phyloP scores from a whole-genome alignment of 768 basidiomycete species.

The Chalciporus piperatus region DNA sequence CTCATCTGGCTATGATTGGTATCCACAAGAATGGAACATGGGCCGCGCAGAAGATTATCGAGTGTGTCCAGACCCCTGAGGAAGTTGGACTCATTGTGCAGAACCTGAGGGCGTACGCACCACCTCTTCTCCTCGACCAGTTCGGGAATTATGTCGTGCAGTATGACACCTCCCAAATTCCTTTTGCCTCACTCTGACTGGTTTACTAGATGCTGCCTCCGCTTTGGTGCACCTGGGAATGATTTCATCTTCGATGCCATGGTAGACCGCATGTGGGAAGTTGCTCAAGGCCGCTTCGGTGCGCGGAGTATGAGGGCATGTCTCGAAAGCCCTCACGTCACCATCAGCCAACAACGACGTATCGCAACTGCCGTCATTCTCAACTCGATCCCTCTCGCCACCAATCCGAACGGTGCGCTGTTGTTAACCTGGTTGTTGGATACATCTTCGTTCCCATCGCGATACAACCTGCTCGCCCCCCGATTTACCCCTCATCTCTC shows the following conservation, averaged over 20 bases:
- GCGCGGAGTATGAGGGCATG: constrained; percentile 98
- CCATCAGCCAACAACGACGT: constrained; percentile 87
- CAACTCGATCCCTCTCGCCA: constrained; percentile 96
- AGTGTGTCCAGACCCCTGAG: constrained; percentile 85
- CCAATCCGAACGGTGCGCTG: constrained; percentile 95
- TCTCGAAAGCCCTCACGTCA: constrained; percentile 87
- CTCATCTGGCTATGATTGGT: constrained; percentile 95
- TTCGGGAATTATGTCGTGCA: constrained; percentile 93
- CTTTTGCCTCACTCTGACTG: constrained; percentile 1
- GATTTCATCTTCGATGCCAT: constrained; percentile 99
- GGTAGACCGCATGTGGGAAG: constrained; percentile 97
- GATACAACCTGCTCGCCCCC: constrained; percentile 90
- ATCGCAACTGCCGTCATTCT: constrained; percentile 92
- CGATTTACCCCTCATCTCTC: constrained; percentile 96
- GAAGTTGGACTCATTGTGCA: constrained; percentile 83
- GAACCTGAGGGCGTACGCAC: constrained; percentile 86
- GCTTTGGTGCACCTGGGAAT: constrained; percentile 85
- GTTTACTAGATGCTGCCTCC: constrained; percentile 73
- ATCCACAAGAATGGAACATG: constrained; percentile 99
- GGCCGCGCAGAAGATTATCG: constrained; percentile 99
- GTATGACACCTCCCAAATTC: constrained; percentile 44
- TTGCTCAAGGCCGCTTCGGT: constrained; percentile 96
- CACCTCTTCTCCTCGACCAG: constrained; percentile 90
- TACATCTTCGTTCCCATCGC: constrained; percentile 90
- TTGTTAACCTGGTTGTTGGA: constrained; percentile 96